A percentile compares a stretch with the other conserved stretches of the same genome.
phyloP scores from a whole-genome alignment of 2,329 filamentous ascomycete species.

The Cercospora canescens region DNA sequence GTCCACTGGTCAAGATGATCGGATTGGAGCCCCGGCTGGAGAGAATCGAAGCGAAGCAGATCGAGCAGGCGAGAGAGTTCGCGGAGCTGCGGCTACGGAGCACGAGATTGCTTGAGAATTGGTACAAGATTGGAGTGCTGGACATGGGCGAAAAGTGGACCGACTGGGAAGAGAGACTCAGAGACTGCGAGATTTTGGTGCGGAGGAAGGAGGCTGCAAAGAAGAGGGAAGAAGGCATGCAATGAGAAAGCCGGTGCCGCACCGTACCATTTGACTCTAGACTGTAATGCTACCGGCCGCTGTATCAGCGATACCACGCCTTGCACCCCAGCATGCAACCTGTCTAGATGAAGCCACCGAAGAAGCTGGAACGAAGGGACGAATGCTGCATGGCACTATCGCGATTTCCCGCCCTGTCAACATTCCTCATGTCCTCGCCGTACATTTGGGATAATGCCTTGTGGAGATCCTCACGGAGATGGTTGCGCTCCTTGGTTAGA shows the following conservation, averaged over 20 bases:
- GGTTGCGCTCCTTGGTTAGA: background rate
- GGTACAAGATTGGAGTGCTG: conserved; percentile 74
- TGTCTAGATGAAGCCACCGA: background rate
- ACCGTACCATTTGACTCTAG: background rate
- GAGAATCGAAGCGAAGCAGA: conserved; percentile 60
- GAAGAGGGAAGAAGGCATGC: conserved; percentile 52
- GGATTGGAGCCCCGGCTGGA: conserved; percentile 63
- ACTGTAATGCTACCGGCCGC: background rate
- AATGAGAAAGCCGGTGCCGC: conserved; percentile 15
- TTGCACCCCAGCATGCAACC: background rate
- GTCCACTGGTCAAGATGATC: conserved; percentile 55
- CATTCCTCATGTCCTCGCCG: background rate
- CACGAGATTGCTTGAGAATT: conserved; percentile 55
- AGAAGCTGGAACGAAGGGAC: conserved; percentile 7
- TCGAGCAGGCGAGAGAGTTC: conserved; percentile 62
- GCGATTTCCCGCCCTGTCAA: background rate
- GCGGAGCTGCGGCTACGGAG: conserved; percentile 64
- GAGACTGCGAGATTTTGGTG: conserved; percentile 64
- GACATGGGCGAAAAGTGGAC: conserved; percentile 68
- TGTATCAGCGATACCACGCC: background rate
- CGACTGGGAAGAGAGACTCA: conserved; percentile 68
- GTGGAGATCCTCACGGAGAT: background rate
- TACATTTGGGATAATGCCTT: conserved; percentile 1
- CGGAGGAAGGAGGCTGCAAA: conserved; percentile 62
- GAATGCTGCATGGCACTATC: background rate